These are phyloP conservation scores for Ormosia semicastrata DNA, from an alignment of 306 rosid genomes.

Conservation along the genomic window DNA sequence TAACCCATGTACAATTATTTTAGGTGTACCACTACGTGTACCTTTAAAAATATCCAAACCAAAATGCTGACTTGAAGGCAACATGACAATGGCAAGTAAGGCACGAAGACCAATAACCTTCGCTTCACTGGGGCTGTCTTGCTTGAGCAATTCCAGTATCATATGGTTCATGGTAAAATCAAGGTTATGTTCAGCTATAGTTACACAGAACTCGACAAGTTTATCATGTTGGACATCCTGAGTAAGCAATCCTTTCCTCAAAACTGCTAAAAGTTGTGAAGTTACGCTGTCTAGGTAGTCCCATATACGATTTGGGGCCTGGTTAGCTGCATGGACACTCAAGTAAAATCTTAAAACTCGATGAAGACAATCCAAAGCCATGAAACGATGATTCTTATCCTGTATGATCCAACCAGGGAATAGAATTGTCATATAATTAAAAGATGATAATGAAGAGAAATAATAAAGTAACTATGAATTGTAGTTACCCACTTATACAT, in stretches of 20 bases:
- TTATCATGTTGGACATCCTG: slow-evolving; percentile 99
- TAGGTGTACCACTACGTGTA: slow-evolving; percentile 28
- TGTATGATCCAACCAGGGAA: slow-evolving; percentile 53
- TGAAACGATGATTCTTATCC: slow-evolving; percentile 98
- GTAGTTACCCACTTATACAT: background rate
- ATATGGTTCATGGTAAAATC: slow-evolving; percentile 99
- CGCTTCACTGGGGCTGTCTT: slow-evolving; percentile 93
- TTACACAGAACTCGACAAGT: slow-evolving; percentile 95
- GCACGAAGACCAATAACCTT: slow-evolving; percentile 99
- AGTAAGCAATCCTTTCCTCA: slow-evolving; percentile 95
- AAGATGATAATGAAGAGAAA: slow-evolving; percentile 26
- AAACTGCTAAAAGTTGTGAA: slow-evolving; percentile 81
- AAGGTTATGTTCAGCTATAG: slow-evolving; percentile 97
- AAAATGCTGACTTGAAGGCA: slow-evolving; percentile 80
- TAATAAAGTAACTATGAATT: slow-evolving; percentile 26
- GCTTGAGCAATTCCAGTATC: slow-evolving; percentile 93
- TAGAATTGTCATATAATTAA: slow-evolving; percentile 32
- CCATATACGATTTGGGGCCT: slow-evolving; percentile 90
- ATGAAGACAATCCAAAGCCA: slow-evolving; percentile 99
- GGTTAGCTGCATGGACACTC: slow-evolving; percentile 87
- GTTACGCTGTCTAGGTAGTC: slow-evolving; percentile 96
- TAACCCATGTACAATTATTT: slow-evolving; percentile 6
- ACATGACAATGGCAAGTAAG: slow-evolving; percentile 90
- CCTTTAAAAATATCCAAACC: slow-evolving; percentile 94
- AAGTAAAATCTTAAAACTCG: slow-evolving; percentile 94